Conservation (phyloP, 192 early-diverging fungal species). For the Paraglomus brasilianum region DNA sequence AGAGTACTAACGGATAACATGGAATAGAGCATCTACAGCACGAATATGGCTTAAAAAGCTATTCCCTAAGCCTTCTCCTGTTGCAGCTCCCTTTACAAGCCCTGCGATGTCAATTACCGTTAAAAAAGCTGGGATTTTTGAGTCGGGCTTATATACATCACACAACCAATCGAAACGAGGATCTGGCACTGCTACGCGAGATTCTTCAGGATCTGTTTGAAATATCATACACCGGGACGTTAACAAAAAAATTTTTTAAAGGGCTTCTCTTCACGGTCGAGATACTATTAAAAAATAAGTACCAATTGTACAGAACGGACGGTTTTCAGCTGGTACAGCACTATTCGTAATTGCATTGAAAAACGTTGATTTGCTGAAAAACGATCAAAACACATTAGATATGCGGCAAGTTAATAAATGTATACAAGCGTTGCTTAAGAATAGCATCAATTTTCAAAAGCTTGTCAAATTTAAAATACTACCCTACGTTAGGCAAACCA, state of each 20-base stretch:
- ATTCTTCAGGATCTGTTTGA: constrained; percentile 81
- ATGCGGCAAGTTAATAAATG: background rate
- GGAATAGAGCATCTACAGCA: constrained; percentile 83
- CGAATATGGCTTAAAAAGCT: constrained; percentile 92
- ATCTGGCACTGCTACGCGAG: constrained; percentile 91
- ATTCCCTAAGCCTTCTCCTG: constrained; percentile 83
- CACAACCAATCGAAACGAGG: constrained; percentile 81
- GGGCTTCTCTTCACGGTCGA: background rate
- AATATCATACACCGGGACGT: background rate
- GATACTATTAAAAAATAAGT: constrained; percentile 17
- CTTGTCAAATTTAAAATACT: constrained; percentile 29
- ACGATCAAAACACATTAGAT: background rate
- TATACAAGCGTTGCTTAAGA: too few relatives aligned
- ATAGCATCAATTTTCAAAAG: constrained; percentile 26
- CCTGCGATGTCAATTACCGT: constrained; percentile 98
- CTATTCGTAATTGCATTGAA: constrained; percentile 82
- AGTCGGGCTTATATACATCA: constrained; percentile 64
- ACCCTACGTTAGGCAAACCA: constrained; percentile 95
- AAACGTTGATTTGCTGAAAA: constrained; percentile 72
- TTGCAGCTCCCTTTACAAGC: constrained; percentile 87
- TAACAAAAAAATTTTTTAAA: background rate
- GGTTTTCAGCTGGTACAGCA: constrained; percentile 82
- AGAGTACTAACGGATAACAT: constrained; percentile 63
- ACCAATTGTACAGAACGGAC: constrained; percentile 95
- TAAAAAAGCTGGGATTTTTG: constrained; percentile 74